Evolutionary conservation across 345 rosid genomes (phyloP), one percentile per base, ranked within the genome.

Genomic region (Brassica cretica): DNA sequence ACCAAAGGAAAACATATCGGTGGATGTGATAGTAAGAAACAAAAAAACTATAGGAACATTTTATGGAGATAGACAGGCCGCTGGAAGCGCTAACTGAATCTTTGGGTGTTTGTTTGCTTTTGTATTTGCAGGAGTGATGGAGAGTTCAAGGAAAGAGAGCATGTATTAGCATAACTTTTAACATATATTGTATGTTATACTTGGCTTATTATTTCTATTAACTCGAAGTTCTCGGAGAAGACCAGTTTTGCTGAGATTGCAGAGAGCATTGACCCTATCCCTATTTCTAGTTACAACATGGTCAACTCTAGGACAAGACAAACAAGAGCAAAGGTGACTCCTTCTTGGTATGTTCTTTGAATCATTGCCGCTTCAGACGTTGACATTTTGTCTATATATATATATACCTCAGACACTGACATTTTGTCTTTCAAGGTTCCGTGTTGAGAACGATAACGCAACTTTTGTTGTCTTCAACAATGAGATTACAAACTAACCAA

Each of bases 11-110:
- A 88, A 74, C 91, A 87, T 33, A 84, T 90, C 3, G 92, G 25
- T 24, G 95, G 95, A 37, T 92, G 91, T 55, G 88, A 90, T 46
- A n/a, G 95, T 89, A 81, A 85, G 83, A 24, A 24, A 12, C n/a
- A 18, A 68, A 1, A 64, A 16, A 30, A 49, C 63, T 68, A 55
- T 37, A 67, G 32, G 25, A 18, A 46, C 33, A 0, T 24, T 0
- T 18, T 0, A 21, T 67, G 8, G 64, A 18, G 9, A 24, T 24
- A 24, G 25, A 24, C 25, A 24, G 25, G 25, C 2, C 25, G 1
- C 4, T 53, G 12, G 3, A 71, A 18, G 9, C 3, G 1, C 4
- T 53, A 64, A 19, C 10, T 60, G 5, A 16, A 35, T 25, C 16
- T 24, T 24, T 24, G 25, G 25, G 25, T 24, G 25, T 24, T 24